phyloP scores from a whole-genome alignment of 2,329 filamentous ascomycete species.

The Talaromyces sp. region DNA sequence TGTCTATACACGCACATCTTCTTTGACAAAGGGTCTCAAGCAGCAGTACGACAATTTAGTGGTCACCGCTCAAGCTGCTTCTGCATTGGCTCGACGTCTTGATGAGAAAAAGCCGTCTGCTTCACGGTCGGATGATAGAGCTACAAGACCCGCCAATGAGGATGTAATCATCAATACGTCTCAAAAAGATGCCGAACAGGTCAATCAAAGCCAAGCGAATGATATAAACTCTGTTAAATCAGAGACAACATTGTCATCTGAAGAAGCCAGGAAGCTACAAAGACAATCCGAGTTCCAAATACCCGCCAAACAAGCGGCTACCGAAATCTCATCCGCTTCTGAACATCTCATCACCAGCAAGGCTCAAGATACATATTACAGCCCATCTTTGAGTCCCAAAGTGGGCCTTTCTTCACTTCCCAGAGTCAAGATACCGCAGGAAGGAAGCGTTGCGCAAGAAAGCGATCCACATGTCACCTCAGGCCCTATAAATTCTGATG shows the following conservation, averaged over 20 bases:
- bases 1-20: conserved; percentile 63
- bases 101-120: conserved; percentile 48
- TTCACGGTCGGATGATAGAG: conserved; percentile 26
- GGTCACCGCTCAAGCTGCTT: conserved; percentile 60
- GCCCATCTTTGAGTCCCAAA: conserved; percentile 48
- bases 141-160: not conserved
- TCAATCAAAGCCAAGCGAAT: conserved; percentile 2
- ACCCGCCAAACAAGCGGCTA: conserved; percentile 51
- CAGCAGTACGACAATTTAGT: conserved; percentile 61
- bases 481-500: conserved; percentile 55
- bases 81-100: conserved; percentile 58
- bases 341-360: conserved; percentile 45
- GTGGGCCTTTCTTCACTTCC: conserved; percentile 55
- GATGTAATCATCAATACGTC: not conserved
- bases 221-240: not conserved
- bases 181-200: not conserved
- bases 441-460: conserved; percentile 48
- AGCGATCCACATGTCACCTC: conserved; percentile 30
- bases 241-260: conserved; percentile 35
- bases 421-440: conserved; percentile 55
- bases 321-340: conserved; percentile 31
- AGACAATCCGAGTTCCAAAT: conserved; percentile 53
- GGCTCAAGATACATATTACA: conserved; percentile 60
- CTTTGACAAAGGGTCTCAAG: conserved; percentile 62
- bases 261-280: conserved; percentile 48